Evolutionary conservation across 805 yeast genomes (phyloP).

Genomic region (Cyberlindnera amylophila): DNA sequence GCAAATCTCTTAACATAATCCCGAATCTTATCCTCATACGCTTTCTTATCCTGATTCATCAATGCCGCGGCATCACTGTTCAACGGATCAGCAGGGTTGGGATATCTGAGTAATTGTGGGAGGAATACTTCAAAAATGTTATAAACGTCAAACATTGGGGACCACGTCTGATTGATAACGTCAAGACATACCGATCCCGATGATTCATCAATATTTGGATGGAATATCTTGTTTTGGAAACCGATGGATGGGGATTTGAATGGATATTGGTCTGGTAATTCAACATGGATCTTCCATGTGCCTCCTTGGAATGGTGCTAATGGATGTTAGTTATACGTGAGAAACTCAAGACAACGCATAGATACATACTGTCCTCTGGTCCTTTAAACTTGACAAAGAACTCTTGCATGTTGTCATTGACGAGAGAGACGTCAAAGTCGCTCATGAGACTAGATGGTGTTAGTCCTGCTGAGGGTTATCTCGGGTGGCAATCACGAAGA

Average conservation of each 20-base stretch:
- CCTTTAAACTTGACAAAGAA: conserved; percentile 83
- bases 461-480: conserved; percentile 7
- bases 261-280: conserved; percentile 92
- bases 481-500: not conserved
- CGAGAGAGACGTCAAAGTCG: conserved; percentile 80
- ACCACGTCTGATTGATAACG: conserved; percentile 97
- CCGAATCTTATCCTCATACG: conserved; percentile 66
- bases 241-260: conserved; percentile 96
- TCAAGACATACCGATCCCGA: conserved; percentile 93
- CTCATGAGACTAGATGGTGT: conserved; percentile 62
- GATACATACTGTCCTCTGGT: conserved; percentile 56
- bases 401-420: conserved; percentile 83
- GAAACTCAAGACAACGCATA: no score
- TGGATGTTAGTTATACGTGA: conserved; percentile 4
- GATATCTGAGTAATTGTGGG: conserved; percentile 88
- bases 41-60: conserved; percentile 61
- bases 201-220: conserved; percentile 90
- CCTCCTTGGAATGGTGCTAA: conserved; percentile 85
- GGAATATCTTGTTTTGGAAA: conserved; percentile 84
- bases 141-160: conserved; percentile 90
- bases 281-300: conserved; percentile 86
- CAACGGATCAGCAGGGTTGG: conserved; percentile 91
- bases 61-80: conserved; percentile 86
- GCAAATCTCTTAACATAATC: conserved; percentile 75
- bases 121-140: conserved; percentile 90